Evolutionary conservation across 768 basidiomycete genomes (phyloP), one percentile per base, ranked within the genome.

Genomic region (Tulasnella sp.): DNA sequence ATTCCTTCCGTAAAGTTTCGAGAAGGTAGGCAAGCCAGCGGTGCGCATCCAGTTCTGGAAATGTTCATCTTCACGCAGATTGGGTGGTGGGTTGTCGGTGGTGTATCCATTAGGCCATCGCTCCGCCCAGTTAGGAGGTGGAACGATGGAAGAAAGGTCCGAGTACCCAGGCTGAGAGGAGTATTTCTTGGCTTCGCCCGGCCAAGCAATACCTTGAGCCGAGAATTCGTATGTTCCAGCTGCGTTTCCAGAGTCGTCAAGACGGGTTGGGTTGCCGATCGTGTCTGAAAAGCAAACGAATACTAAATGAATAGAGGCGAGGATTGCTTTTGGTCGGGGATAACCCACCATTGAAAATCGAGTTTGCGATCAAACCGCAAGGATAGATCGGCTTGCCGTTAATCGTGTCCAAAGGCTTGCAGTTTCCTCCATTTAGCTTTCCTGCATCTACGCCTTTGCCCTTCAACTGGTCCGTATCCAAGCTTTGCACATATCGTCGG

Each of bases 41-140:
- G 96, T 97, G 77, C 97, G 89, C 97, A 99, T 99, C 97, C 97
- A 99, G 82, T 97, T 96, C 84, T 99, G 97, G 86, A 99, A 99
- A 80, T 93, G 96, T 83, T 98, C 93, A 81, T 99, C 91, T 1
- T 79, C 79, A 72, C 85, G 84, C 42, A 99, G 85, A 81, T 97
- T 85, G 1, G 95, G 96, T 25, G 91, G 90, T 19, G 88, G 88
- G 78, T 86, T 89, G 5, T 83, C 83, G 1, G 84, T 81, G 3
- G 89, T 89, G 83, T 97, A 98, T 75, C 87, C 87, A 78, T 91
- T 82, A 0, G 94, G 94, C 84, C 86, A 98, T 74, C 87, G 87
- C 39, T 82, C 81, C 0, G 79, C 82, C 97, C 97, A 99, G 83
- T 97, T 98, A 6, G 97, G 97, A 37, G 97, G 97, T 6, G 97